Conservation (phyloP, 768 basidiomycete genomes). For the Infundibulicybe gibba region DNA sequence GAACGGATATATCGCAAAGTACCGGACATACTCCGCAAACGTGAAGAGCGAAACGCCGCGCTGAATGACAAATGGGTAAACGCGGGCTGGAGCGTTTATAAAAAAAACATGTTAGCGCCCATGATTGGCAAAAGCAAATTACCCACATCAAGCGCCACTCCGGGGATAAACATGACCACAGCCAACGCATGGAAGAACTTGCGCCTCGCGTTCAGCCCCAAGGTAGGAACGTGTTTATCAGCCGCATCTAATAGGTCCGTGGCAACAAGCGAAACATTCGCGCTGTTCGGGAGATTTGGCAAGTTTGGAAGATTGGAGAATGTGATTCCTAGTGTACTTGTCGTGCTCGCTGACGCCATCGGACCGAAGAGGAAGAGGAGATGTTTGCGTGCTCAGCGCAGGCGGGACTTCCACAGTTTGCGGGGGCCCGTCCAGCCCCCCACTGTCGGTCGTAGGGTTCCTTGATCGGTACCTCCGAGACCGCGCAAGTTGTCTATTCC, state of each 20-base stretch:
- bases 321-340: conserved; percentile 31
- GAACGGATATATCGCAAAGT: conserved; percentile 97
- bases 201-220: conserved; percentile 86
- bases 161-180: conserved; percentile 95
- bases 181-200: conserved; percentile 98
- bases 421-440: conserved; percentile 10
- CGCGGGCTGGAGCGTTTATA: conserved; percentile 63
- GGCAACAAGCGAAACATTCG: conserved; percentile 49
- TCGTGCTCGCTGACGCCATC: conserved; percentile 7
- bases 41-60: conserved; percentile 93
- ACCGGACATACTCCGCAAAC: conserved; percentile 96
- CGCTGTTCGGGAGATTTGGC: conserved; percentile 45
- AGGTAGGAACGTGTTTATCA: conserved; percentile 85
- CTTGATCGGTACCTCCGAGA: conserved; percentile 64
- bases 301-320: conserved; percentile 47
- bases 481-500: conserved; percentile 87
- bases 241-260: conserved; percentile 77
- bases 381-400: neutral
- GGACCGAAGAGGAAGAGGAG: conserved; percentile 1
- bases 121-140: conserved; percentile 5
- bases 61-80: conserved; percentile 96
- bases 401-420: neutral
- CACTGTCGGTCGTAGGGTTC: conserved; percentile 29
- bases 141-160: conserved; percentile 88
- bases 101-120: conserved; percentile 9